A percentile compares a stretch with the other conserved stretches of the same genome.
Conservation (phyloP, 2,329 filamentous ascomycete genomes). For the Ophiostoma tasmaniense region DNA sequence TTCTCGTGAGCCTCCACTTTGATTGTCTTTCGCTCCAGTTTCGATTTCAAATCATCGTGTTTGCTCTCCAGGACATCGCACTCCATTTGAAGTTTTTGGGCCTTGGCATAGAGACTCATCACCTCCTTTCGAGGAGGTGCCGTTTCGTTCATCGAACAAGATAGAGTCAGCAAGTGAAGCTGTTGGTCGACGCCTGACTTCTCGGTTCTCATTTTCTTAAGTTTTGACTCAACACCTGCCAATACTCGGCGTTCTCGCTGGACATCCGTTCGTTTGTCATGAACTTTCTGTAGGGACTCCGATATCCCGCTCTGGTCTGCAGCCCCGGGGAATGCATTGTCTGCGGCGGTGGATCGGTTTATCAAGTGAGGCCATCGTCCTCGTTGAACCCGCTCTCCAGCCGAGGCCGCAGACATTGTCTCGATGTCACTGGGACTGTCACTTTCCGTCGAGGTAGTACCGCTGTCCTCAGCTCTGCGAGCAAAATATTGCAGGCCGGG, state of each 20-base stretch:
- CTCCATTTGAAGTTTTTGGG: constrained; percentile 1
- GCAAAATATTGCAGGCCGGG: not conserved
- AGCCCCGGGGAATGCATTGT: not conserved
- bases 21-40: constrained; percentile 1
- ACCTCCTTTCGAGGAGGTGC: not conserved
- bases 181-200: not conserved
- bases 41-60: constrained; percentile 24
- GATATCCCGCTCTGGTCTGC: not conserved
- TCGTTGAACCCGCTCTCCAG: not conserved
- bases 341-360: not conserved
- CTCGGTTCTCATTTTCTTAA: not conserved
- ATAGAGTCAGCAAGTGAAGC: not conserved
- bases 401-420: not conserved
- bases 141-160: not conserved
- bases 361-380: not conserved
- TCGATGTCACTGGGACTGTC: not conserved
- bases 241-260: not conserved
- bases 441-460: not conserved
- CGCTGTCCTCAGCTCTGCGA: not conserved
- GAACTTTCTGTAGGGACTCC: not conserved
- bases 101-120: not conserved
- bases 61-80: constrained; percentile 27
- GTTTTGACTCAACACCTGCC: not conserved
- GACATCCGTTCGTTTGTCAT: not conserved
- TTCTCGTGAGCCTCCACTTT: not conserved